Base-by-base conservation (phyloP, 306 rosid genomes). In the Pterocarpus macrocarpus region DNA sequence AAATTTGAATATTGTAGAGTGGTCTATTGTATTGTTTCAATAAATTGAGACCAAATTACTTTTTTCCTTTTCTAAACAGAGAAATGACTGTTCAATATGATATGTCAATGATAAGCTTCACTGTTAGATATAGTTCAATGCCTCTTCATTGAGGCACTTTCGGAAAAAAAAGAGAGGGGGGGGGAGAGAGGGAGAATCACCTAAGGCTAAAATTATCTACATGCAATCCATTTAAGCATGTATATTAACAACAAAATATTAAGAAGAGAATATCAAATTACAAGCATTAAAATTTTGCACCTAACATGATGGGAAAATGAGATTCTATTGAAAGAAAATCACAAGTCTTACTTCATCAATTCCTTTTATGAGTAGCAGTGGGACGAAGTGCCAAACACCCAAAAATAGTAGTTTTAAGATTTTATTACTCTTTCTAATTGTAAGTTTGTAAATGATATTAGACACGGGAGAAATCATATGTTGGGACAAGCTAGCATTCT, bases 31-130 rank as follows among this genome's bases (percentile, higher is more conserved):
- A 41, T 16, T 41, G 35, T 17, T 30, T 8, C n/a, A 17, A 39
- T 39, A 39, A 39, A n/a, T 55, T 7, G 32, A 55, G 61, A 55
- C 32, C 61, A 55, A n/a, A 16, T 55, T 55, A 55, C 61, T 2
- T n/a, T 36, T 66, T 39, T 16, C 8, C 61, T 15, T 55, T 52
- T n/a, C 61, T 55, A 16, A n/a, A 16, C 61, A 55, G 10, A 66
- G 52, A n/a, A 41, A 66, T 39, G 14, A 66, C 50, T 66, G 33
- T 66, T 39, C 61, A 65, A n/a, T 65, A 16, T 15, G 16, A 66
- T 66, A 66, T n/a, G 50, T 35, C 30, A 64, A 15, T 65, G 7
- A 38, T n/a, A 44, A 36, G 45, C 28, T 35, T 36, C 47, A 36
- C 8, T 36, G 70, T 36, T 64, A 49, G 36, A 64, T 64, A 15